These are phyloP conservation scores for Pythium guiyangense DNA, from an alignment of 352 stramenopile species.

Conservation along the genomic window DNA sequence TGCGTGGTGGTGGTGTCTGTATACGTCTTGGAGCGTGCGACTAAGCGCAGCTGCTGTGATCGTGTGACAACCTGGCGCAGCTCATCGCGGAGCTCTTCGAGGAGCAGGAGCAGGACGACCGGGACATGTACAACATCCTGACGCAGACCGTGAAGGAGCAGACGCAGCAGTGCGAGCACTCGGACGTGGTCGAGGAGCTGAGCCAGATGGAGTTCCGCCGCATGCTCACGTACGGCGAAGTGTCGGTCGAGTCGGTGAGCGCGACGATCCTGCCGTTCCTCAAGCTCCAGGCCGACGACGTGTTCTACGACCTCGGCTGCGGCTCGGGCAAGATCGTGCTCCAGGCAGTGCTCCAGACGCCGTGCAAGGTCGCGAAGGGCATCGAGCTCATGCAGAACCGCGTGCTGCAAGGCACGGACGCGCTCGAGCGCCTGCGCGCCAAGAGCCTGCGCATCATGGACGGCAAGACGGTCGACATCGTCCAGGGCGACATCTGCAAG, in stretches of 20 bases:
- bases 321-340: slow-evolving; percentile 80
- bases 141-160: slow-evolving; percentile 56
- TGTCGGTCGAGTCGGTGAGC: slow-evolving; percentile 62
- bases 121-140: slow-evolving; percentile 71
- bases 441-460: slow-evolving; percentile 33
- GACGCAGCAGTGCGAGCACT: slow-evolving; percentile 54
- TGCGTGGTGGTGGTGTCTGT: background rate
- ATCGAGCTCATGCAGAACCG: slow-evolving; percentile 87
- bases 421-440: slow-evolving; percentile 42
- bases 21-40: background rate
- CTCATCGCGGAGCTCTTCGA: slow-evolving; percentile 59
- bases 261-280: slow-evolving; percentile 64
- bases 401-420: slow-evolving; percentile 49
- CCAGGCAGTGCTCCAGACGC: slow-evolving; percentile 66
- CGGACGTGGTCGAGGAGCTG: slow-evolving; percentile 67
- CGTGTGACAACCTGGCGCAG: background rate
- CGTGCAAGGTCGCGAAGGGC: slow-evolving; percentile 54
- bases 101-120: slow-evolving; percentile 75
- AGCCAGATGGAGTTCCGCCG: slow-evolving; percentile 58
- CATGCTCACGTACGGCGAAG: slow-evolving; percentile 80
- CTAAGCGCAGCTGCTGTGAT: background rate
- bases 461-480: slow-evolving; percentile 53
- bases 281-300: slow-evolving; percentile 51
- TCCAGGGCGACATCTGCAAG: slow-evolving; percentile 71
- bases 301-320: slow-evolving; percentile 84